Conservation (phyloP, 768 basidiomycete species). For the Boletellus ananas region DNA sequence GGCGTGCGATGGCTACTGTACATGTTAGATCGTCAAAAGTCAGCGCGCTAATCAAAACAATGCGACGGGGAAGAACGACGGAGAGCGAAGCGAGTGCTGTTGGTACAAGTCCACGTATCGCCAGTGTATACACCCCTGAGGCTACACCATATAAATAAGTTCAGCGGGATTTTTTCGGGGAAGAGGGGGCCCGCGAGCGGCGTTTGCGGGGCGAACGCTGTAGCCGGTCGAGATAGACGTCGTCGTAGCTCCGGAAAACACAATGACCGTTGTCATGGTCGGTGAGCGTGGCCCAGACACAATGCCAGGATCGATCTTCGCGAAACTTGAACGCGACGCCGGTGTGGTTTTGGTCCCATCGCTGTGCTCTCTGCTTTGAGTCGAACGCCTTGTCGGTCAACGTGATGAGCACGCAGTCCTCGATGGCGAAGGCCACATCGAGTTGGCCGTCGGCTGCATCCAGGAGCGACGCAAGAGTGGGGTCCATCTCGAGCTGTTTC, state of each 20-base stretch:
- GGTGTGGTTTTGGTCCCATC: slow-evolving; percentile 36
- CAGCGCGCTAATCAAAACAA: slow-evolving; percentile 15
- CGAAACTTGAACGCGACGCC: slow-evolving; percentile 53
- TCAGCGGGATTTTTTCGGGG: slow-evolving; percentile 25
- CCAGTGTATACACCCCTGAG: slow-evolving; percentile 7
- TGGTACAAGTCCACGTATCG: slow-evolving; percentile 11
- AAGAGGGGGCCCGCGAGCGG: slow-evolving; percentile 19
- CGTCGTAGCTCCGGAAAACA: slow-evolving; percentile 56
- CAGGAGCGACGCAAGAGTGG: slow-evolving; percentile 39
- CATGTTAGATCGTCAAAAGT: slow-evolving; percentile 2
- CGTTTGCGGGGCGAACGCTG: slow-evolving; percentile 41
- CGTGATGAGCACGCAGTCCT: slow-evolving; percentile 51
- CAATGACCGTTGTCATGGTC: slow-evolving; percentile 48
- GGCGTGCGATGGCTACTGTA: slow-evolving; percentile 8
- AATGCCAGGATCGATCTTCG: slow-evolving; percentile 51
- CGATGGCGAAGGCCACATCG: slow-evolving; percentile 39
- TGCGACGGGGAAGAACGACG: slow-evolving; percentile 1
- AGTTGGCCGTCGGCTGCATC: slow-evolving; percentile 34
- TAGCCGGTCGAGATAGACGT: slow-evolving; percentile 51
- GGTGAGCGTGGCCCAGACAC: slow-evolving; percentile 59
- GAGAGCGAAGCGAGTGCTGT: slow-evolving; percentile 4
- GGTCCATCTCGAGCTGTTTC: slow-evolving; percentile 55
- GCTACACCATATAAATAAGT: slow-evolving; percentile 1
- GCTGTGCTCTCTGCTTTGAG: slow-evolving; percentile 28
- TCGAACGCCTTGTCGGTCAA: slow-evolving; percentile 59